Evolutionary conservation across 768 basidiomycete genomes (phyloP).

Genomic region (Podaxis carcinomalis): DNA sequence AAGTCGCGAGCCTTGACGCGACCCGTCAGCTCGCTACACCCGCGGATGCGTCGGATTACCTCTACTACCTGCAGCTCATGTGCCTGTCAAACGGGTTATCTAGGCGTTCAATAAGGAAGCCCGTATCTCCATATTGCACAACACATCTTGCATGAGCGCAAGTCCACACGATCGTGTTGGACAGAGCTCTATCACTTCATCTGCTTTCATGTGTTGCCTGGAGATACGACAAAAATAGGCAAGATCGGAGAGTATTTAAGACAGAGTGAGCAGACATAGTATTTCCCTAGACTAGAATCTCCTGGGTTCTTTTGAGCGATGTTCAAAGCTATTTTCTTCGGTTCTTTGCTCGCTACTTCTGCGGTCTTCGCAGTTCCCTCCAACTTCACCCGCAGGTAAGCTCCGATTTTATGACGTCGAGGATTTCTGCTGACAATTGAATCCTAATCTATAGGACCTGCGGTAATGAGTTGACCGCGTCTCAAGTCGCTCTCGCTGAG

Average conservation of each 20-base stretch:
- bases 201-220: not conserved
- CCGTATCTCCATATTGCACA: not conserved
- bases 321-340: constrained; percentile 22
- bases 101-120: not conserved
- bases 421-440: not conserved
- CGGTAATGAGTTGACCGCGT: constrained; percentile 33
- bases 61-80: not conserved
- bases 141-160: not conserved
- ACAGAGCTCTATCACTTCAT: not conserved
- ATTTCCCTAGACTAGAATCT: not conserved
- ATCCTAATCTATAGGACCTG: constrained; percentile 24
- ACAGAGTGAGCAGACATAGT: not conserved
- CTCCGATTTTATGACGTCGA: not conserved
- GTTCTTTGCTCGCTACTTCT: constrained; percentile 23
- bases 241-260: not conserved
- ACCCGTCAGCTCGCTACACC: not conserved
- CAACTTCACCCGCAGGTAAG: constrained; percentile 12
- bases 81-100: not conserved
- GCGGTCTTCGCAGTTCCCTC: constrained; percentile 25
- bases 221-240: not conserved
- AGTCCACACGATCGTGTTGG: not conserved
- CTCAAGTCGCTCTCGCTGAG: constrained; percentile 30
- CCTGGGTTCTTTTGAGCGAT: constrained; percentile 12
- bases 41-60: not conserved
- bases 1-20: not conserved